Base-by-base conservation (phyloP, 805 yeast species). In the Yamadazyma nakazawae region DNA sequence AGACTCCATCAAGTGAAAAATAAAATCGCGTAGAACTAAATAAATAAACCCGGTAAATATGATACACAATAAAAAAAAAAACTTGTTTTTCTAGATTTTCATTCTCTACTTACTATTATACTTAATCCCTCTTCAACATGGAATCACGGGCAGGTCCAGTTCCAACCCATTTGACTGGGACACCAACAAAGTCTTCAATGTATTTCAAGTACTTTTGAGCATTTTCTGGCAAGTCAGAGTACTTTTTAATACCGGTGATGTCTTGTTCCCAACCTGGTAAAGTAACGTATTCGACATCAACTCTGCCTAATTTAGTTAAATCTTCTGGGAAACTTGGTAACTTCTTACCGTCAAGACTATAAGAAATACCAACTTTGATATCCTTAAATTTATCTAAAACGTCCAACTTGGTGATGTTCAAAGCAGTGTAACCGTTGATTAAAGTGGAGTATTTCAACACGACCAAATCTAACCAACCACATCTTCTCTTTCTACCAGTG, bases 381-480 rank as follows among this genome's bases (percentile, higher is more conserved):
- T 89, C 94, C 62, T 85, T 81, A 68, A 94, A 87, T 40, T 88
- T 75, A 69, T 94, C 99, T 59, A 94, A 79, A 37, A 94, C 97
- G 62, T 94, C 99, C 62, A 94, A 80, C 70, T 94, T 94, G 58
- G 99, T 94, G 65, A 94, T 85, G 78, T 94, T 94, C 64, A 94
- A 76, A 43, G 86, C 79, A 40, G 99, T 94, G 80, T 92, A 94
- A 47, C 99, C 99, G 64, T 94, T 94, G 67, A 94, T 88, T 64
- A 84, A 69, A 48, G 90, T 82, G 34, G 97, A 89, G 73, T 94
- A 92, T 67, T 86, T 88, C 68, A 94, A 75, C 24, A 94, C 97
- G 19, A 94, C 98, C 59, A 94, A 76, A 70, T 94, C 99, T 63
- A 94, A 82, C 99, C 99, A 94, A 48, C 99, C 99, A 69, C 99